A percentile compares a stretch with the other conserved stretches of the same genome.
Evolutionary conservation across 768 basidiomycete species (phyloP).

Genomic region (Flagelloscypha sp.): DNA sequence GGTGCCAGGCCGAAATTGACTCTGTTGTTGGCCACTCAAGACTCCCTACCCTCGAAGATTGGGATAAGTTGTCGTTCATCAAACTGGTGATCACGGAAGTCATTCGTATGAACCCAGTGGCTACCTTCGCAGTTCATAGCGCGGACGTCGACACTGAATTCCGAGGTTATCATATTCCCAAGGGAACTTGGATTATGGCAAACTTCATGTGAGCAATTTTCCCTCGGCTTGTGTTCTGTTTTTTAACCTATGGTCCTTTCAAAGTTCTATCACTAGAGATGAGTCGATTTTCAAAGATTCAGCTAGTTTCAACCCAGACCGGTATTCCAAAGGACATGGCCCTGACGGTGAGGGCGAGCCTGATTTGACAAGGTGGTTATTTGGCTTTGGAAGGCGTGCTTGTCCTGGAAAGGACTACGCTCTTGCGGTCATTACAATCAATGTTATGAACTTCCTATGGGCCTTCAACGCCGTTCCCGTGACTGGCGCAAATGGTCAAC

Average conservation of each 20-base stretch:
- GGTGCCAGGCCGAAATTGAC: slow-evolving; percentile 22
- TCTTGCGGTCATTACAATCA: no score
- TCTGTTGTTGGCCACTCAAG: slow-evolving; percentile 14
- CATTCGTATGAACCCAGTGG: slow-evolving; percentile 11
- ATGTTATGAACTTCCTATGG: no score
- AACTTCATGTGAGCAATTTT: slow-evolving; percentile 9
- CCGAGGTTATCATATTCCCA: slow-evolving; percentile 23
- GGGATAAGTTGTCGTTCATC: slow-evolving; percentile 9
- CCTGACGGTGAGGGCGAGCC: background rate
- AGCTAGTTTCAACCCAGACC: background rate
- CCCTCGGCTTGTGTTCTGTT: background rate
- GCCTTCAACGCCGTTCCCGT: no score
- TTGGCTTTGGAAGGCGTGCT: slow-evolving; percentile 10
- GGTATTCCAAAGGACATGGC: background rate
- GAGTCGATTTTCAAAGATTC: background rate
- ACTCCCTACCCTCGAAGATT: slow-evolving; percentile 20
- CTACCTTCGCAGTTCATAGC: slow-evolving; percentile 14
- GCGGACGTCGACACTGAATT: slow-evolving; percentile 25
- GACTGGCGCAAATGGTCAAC: no score
- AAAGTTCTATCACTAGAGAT: background rate
- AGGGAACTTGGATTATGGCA: slow-evolving; percentile 23
- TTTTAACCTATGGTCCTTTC: background rate
- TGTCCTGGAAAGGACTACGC: slow-evolving; percentile 8
- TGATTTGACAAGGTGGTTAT: slow-evolving; percentile 1
- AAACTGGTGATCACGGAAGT: slow-evolving; percentile 8